These are phyloP conservation scores for Zygoascus meyerae DNA, from an alignment of 1,139 yeast genomes.

Conservation along the genomic window DNA sequence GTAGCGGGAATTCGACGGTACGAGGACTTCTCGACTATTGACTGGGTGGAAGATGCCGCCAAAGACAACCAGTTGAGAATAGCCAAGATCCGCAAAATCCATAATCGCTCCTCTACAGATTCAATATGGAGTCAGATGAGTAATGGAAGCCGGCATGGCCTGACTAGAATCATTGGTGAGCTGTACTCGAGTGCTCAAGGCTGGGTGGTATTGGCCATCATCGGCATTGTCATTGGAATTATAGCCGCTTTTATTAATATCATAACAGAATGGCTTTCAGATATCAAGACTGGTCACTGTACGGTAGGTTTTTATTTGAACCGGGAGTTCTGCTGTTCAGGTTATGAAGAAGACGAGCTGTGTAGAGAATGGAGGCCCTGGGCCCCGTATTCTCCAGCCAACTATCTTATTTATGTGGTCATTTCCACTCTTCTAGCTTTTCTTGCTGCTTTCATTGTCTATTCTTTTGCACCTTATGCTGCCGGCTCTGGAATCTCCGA, in stretches of 20 bases:
- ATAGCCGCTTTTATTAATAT: constrained; percentile 80
- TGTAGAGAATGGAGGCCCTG: constrained; percentile 37
- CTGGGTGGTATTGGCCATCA: constrained; percentile 69
- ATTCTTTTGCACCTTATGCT: constrained; percentile 75
- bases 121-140: neutral
- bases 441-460: constrained; percentile 63
- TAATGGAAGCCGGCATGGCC: constrained; percentile 8
- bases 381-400: constrained; percentile 35
- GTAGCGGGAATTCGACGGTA: constrained; percentile 30
- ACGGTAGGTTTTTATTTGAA: constrained; percentile 62
- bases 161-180: constrained; percentile 13
- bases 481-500: constrained; percentile 98
- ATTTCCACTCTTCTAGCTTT: constrained; percentile 59
- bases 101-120: neutral
- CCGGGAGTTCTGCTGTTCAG: constrained; percentile 78
- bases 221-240: constrained; percentile 71
- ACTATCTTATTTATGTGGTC: constrained; percentile 54
- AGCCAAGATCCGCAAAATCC: constrained; percentile 20
- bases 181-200: constrained; percentile 50
- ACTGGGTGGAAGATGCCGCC: constrained; percentile 78
- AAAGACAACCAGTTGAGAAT: constrained; percentile 45
- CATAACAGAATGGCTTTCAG: constrained; percentile 81
- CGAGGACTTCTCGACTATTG: constrained; percentile 40
- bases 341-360: constrained; percentile 38
- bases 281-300: constrained; percentile 75